Evolutionary conservation across 768 basidiomycete genomes (phyloP).

Genomic region (Termitomyces titanicus): DNA sequence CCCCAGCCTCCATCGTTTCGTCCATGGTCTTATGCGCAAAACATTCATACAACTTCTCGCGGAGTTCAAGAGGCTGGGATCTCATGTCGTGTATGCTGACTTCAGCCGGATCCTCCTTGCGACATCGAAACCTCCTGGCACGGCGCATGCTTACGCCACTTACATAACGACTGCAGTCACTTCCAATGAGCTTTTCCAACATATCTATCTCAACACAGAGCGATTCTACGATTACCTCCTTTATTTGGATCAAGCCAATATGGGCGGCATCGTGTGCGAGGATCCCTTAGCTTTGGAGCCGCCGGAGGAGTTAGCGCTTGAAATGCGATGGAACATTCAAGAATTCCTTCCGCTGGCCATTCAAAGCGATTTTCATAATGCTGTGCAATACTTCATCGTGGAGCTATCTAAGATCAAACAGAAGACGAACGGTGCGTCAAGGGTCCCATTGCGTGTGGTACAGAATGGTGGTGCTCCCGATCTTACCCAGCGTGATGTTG

Average conservation of each 20-base stretch:
- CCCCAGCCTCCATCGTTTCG: conserved; percentile 86
- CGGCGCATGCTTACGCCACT: conserved; percentile 92
- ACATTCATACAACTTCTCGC: conserved; percentile 96
- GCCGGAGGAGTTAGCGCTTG: conserved; percentile 65
- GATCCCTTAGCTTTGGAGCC: conserved; percentile 68
- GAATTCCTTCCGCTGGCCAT: conserved; percentile 83
- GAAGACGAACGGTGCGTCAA: conserved; percentile 50
- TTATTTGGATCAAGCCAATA: conserved; percentile 95
- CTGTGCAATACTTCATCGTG: conserved; percentile 80
- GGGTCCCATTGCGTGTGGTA: conserved; percentile 71
- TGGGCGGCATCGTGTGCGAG: conserved; percentile 85
- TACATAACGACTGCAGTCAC: conserved; percentile 94
- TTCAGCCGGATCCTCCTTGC: conserved; percentile 87
- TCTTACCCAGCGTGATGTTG: conserved; percentile 59
- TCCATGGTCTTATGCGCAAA: conserved; percentile 96
- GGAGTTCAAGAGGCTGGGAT: conserved; percentile 93
- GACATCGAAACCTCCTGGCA: conserved; percentile 94
- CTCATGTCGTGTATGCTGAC: conserved; percentile 90
- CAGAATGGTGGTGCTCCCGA: conserved; percentile 62
- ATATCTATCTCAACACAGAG: conserved; percentile 81
- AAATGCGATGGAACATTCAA: conserved; percentile 92
- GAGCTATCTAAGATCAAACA: conserved; percentile 78
- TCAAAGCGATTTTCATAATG: conserved; percentile 69
- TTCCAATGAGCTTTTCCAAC: conserved; percentile 93
- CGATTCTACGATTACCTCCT: conserved; percentile 92